Evolutionary conservation across 495 filamentous ascomycete species (phyloP), one percentile per base, ranked within the genome.

Genomic region (Penicillium crystallinum): DNA sequence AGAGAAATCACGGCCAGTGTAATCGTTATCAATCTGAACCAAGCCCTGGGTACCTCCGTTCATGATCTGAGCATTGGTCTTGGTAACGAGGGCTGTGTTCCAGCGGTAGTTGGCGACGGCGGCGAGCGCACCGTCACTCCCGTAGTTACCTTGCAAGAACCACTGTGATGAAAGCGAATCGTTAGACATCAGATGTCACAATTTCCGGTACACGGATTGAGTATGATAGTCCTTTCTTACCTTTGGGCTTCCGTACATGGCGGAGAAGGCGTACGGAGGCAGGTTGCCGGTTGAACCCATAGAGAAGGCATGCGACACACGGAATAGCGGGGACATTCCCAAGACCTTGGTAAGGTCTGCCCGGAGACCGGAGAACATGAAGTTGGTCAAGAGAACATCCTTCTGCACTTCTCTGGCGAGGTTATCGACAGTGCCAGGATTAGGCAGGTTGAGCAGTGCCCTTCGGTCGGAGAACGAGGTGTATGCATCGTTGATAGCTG

Each of bases 271-370:
- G 70, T 99, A 99, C 31, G 95, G 95, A 62, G 90, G 89, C 67
- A 92, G 73, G 54, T 74, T 77, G 44, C 85, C 82, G 64, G 93
- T 87, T 14, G 81, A 81, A 51, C 95, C 92, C 84, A 96, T 89
- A 27, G 91, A 82, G 67, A 99, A 93, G 46, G 91, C 86, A 78
- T 99, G 95, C 44, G 91, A 96, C 53, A 96, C 86, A 70, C 97
- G 92, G 80, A 99, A 99, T 62, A 97, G 75, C 40, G 93, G 95
- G 56, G 83, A 80, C 64, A 96, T 80, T 77, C 89, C 89, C 74
- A 97, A 91, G 59, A 88, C 85, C 80, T 97, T 99, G 56, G 87
- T 96, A 63, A 97, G 72, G 70, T 99, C 95, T 63, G 93, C 95
- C 56, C 90, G 87, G 65, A 99, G 80, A 50, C 95, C 95, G 17